Evolutionary conservation across 2,329 filamentous ascomycete species (phyloP).

Genomic region (Penicillium paneum): DNA sequence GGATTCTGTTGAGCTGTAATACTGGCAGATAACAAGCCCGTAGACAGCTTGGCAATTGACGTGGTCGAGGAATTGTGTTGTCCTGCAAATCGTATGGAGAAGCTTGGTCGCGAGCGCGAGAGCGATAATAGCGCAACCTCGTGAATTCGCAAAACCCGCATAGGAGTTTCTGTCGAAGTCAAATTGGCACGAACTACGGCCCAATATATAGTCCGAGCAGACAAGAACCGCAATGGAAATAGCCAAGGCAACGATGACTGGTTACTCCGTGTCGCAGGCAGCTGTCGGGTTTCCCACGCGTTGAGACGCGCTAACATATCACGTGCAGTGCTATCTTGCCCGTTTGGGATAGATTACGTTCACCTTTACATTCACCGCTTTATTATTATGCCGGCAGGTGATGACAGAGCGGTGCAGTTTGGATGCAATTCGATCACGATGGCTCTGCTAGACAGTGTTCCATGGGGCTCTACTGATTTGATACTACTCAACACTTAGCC

Average conservation of each 20-base stretch:
- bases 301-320: slow-evolving; percentile 10
- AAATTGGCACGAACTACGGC: not conserved
- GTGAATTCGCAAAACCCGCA: slow-evolving; percentile 14
- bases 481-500: not conserved
- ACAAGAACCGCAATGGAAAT: not conserved
- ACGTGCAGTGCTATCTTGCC: slow-evolving; percentile 19
- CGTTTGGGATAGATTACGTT: not conserved
- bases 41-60: not conserved
- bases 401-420: slow-evolving; percentile 16
- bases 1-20: not conserved
- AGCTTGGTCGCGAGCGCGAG: slow-evolving; percentile 13
- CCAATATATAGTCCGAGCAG: slow-evolving; percentile 4
- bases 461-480: not conserved
- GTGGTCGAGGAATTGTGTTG: not conserved
- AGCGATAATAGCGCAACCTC: slow-evolving; percentile 14
- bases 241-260: slow-evolving; percentile 1
- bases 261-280: not conserved
- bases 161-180: slow-evolving; percentile 4
- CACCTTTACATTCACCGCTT: slow-evolving; percentile 27
- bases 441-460: not conserved
- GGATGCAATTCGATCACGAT: slow-evolving; percentile 5
- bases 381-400: slow-evolving; percentile 23
- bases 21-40: not conserved
- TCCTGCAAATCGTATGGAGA: not conserved
- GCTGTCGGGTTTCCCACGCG: slow-evolving; percentile 2